Conservation (phyloP, 768 basidiomycete species). For the Leccinum olivaceopallidum region DNA sequence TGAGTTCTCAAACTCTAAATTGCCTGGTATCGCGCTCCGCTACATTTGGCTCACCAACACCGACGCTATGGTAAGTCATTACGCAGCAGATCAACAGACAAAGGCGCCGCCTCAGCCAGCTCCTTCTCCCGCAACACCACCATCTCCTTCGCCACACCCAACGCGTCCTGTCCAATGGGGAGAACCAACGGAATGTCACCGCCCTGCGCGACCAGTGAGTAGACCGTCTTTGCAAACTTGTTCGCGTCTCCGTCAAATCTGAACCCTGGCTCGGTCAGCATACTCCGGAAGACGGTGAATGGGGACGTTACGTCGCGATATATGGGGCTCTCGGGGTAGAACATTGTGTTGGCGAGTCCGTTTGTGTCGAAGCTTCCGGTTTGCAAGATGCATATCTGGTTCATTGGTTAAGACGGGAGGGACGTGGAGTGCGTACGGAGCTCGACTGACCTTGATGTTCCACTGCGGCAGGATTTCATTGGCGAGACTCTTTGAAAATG, state of each 20-base stretch:
- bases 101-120: conserved; percentile 7
- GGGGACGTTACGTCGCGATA: conserved; percentile 8
- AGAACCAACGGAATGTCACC: conserved; percentile 15
- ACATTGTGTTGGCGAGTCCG: neutral
- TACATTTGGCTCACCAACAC: no score
- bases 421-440: neutral
- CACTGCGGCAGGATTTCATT: conserved; percentile 41
- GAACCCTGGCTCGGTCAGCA: neutral
- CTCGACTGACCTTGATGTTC: conserved; percentile 35
- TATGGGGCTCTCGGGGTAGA: conserved; percentile 10
- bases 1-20: neutral
- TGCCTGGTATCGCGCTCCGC: neutral
- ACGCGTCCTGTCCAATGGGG: conserved; percentile 15
- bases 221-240: conserved; percentile 12
- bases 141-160: neutral
- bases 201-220: conserved; percentile 2
- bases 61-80: neutral
- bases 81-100: conserved; percentile 11
- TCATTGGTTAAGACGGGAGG: neutral
- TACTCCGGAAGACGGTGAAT: neutral
- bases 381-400: conserved; percentile 23
- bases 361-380: conserved; percentile 13
- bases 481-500: conserved; percentile 33
- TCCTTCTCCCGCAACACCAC: neutral
- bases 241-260: conserved; percentile 11